Evolutionary conservation across 257 asterid genomes (phyloP), one percentile per base, ranked within the genome.

Genomic region (Rhazya stricta): DNA sequence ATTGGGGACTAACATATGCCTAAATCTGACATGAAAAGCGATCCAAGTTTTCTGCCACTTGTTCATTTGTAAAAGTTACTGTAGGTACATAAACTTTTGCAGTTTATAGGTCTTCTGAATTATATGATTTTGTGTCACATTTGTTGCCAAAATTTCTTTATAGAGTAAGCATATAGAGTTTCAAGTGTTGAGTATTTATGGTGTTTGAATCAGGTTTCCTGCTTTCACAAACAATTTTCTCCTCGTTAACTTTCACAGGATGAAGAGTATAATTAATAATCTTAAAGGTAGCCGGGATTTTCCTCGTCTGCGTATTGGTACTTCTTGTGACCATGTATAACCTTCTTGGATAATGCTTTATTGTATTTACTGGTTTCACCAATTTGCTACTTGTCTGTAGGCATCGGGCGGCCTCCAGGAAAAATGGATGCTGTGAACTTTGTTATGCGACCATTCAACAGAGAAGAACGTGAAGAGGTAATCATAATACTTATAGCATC

Each of bases 351-450:
- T 34, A 46, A 36, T 36, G 29, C 29, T 72, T 58, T 50, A 5
- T 5, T 30, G 0, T 39, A 43, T 29, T 50, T 8, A 16, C 27
- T 25, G 34, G 18, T 16, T 63, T 37, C 32, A 53, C 37, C 54
- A 45, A 53, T 74, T 39, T 65, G 9, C 46, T 73, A 62, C 23
- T 54, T 62, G 48, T 69, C 69, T 37, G 51, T 71, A 91, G 98
- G 97, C 80, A 91, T 92, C 69, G 98, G 99, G 43, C 88, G 97
- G 84, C 99, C 98, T 61, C 96, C 96, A 0, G 98, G 96, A 68
- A 92, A 89, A 83, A 92, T 89, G 98, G 90, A 91, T 69, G 85
- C 96, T 11, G 86, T 83, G 53, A 92, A 67, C 77, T 95, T 74
- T 83, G 99, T 95, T 74, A 89, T 95, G 78, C 91, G 96, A 23